Base-by-base conservation (phyloP, 2,329 filamentous ascomycete genomes). In the Phoma herbarum region DNA sequence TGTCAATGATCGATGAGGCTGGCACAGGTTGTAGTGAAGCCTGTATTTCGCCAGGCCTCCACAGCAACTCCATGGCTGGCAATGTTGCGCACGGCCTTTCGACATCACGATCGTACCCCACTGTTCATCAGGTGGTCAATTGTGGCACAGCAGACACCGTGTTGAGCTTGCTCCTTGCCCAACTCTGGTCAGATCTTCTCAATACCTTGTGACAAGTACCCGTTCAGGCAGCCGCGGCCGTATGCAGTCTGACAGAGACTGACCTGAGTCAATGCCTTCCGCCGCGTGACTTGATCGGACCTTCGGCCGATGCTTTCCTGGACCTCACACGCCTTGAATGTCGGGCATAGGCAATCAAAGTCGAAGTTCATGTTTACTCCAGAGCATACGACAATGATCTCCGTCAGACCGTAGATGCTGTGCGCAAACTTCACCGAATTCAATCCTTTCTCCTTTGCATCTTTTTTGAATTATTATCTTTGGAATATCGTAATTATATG, bases 211-310 rank as follows among this genome's bases (percentile, higher is more conserved):
- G n/a, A n/a, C n/a, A n/a, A n/a, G n/a, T n/a, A n/a, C n/a, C n/a
- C n/a, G n/a, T n/a, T n/a, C n/a, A n/a, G 39, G 53, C 53, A 49
- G 47, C 47, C 52, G 54, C 54, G 54, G 54, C 54, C 54, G 47
- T 51, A 50, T 41, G 33, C 35, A 41, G 11, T 28, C 11, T 29
- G 23, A 20, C 29, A 22, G 23, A 42, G 51, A 26, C 33, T 39
- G 53, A 33, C 16, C 9, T 14, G 31, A 20, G 47, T 42, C 26
- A 42, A 25, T 51, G 46, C 42, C 41, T 29, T 10, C 20, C 42
- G 25, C 46, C 22, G 48, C 35, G 47, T 46, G 35, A 52, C 35
- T 20, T 42, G 33, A 43, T 46, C 42, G 45, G 22, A 7, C 26
- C 14, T 26, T 43, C 16, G 10, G 7, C 2, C 3, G 41, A 39